Evolutionary conservation across 257 asterid genomes (phyloP).

Genomic region (Scutellaria minor): DNA sequence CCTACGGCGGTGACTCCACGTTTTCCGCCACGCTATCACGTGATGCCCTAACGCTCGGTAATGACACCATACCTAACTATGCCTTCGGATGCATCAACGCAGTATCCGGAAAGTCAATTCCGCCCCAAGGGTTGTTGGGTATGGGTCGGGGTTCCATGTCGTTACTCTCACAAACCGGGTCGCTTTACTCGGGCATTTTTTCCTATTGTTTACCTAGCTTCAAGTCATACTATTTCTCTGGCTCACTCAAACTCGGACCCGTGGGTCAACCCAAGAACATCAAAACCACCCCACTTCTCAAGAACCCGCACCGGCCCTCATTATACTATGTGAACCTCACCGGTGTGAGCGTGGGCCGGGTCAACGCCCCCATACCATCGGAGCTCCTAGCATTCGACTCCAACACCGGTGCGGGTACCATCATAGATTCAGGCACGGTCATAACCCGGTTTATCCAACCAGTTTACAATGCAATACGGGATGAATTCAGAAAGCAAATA

Average conservation of each 20-base stretch:
- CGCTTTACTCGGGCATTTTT: conserved; percentile 73
- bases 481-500: conserved; percentile 70
- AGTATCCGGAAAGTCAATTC: conserved; percentile 63
- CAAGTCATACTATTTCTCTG: conserved; percentile 81
- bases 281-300: conserved; percentile 76
- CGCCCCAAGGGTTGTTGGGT: conserved; percentile 89
- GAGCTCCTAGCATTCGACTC: conserved; percentile 69
- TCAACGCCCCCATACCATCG: conserved; percentile 58
- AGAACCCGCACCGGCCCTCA: conserved; percentile 80
- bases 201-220: conserved; percentile 87
- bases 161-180: conserved; percentile 67
- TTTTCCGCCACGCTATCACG: conserved; percentile 69
- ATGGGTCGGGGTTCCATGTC: conserved; percentile 89
- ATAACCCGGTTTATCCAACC: conserved; percentile 79
- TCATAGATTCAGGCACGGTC: conserved; percentile 92
- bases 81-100: conserved; percentile 79
- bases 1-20: conserved; percentile 78
- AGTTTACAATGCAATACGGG: conserved; percentile 56
- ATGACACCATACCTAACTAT: conserved; percentile 58
- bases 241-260: conserved; percentile 87
- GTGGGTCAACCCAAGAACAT: conserved; percentile 78
- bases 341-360: conserved; percentile 73
- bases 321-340: conserved; percentile 85
- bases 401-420: conserved; percentile 77
- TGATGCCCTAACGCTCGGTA: conserved; percentile 66